Evolutionary conservation across 2,329 filamentous ascomycete genomes (phyloP).

Genomic region (Pestalotiopsis sp.): DNA sequence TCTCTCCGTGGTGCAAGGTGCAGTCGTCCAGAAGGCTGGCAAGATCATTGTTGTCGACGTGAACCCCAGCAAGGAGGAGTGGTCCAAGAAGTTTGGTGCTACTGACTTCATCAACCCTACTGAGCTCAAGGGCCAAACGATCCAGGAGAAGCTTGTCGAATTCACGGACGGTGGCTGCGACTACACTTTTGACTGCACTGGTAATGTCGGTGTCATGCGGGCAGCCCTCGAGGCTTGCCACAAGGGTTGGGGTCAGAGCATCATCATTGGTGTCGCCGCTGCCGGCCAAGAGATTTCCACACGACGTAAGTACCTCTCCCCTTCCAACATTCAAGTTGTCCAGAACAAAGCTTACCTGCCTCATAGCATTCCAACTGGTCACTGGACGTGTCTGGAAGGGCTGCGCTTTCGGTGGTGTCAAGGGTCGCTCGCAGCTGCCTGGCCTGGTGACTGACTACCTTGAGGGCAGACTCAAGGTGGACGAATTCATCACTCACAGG

Average conservation of each 20-base stretch:
- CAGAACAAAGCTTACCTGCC: conserved; percentile 19
- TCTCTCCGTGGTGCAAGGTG: conserved; percentile 92
- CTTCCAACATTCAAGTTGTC: background rate
- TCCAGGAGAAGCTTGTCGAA: conserved; percentile 91
- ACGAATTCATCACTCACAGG: conserved; percentile 98
- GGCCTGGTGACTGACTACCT: conserved; percentile 89
- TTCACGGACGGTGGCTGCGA: conserved; percentile 98
- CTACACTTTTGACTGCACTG: conserved; percentile 99
- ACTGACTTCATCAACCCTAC: conserved; percentile 96
- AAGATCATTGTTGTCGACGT: conserved; percentile 76
- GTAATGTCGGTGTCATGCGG: conserved; percentile 91
- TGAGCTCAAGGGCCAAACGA: conserved; percentile 74
- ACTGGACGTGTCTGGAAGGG: conserved; percentile 98
- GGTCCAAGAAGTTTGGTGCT: conserved; percentile 91
- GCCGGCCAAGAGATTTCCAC: conserved; percentile 95
- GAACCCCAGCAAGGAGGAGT: conserved; percentile 88
- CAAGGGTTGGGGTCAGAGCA: conserved; percentile 98
- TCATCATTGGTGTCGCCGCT: conserved; percentile 96
- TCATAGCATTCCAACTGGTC: conserved; percentile 91
- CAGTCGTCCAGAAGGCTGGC: conserved; percentile 77
- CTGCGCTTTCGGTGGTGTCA: conserved; percentile 97
- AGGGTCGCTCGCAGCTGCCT: conserved; percentile 90
- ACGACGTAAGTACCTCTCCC: conserved; percentile 67
- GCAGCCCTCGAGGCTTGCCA: conserved; percentile 96
- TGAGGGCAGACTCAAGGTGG: conserved; percentile 88